Evolutionary conservation across 768 basidiomycete genomes (phyloP).

Genomic region (Lenzites betulinus): DNA sequence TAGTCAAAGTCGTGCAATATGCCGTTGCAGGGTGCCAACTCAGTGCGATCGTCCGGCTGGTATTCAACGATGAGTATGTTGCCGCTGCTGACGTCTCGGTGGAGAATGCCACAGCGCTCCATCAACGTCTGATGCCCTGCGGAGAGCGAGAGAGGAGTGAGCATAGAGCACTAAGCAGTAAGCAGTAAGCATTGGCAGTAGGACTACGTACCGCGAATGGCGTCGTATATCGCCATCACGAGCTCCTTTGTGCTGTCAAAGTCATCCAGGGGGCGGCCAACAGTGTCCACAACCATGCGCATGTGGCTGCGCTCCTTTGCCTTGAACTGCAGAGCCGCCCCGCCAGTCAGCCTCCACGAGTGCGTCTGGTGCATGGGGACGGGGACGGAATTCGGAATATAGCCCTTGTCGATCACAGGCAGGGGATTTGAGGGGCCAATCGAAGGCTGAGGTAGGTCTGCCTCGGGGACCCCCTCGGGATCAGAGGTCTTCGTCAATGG

Average conservation of each 20-base stretch:
- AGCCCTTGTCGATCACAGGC: no score
- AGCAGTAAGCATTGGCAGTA: neutral
- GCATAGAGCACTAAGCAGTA: no score
- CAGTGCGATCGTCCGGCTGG: neutral
- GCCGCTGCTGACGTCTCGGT: conserved; percentile 1
- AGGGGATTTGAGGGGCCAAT: no score
- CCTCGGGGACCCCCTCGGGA: no score
- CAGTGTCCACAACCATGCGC: conserved; percentile 12
- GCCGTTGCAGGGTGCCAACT: neutral
- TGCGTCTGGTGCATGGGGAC: no score
- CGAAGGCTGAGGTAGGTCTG: no score
- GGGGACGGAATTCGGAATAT: no score
- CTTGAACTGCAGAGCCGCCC: no score
- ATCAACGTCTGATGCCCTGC: neutral
- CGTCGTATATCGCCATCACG: conserved; percentile 12
- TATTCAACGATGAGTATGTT: conserved; percentile 5
- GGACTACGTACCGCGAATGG: conserved; percentile 6
- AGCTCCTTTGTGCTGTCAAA: conserved; percentile 13
- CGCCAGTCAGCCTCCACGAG: no score
- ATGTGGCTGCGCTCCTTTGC: conserved; percentile 13
- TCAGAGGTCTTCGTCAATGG: no score
- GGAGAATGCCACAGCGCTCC: neutral
- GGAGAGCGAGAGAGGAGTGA: neutral
- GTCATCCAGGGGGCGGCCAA: conserved; percentile 4
- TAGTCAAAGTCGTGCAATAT: neutral